Base-by-base conservation (phyloP, 2,329 filamentous ascomycete species). In the Trichophyton verrucosum region DNA sequence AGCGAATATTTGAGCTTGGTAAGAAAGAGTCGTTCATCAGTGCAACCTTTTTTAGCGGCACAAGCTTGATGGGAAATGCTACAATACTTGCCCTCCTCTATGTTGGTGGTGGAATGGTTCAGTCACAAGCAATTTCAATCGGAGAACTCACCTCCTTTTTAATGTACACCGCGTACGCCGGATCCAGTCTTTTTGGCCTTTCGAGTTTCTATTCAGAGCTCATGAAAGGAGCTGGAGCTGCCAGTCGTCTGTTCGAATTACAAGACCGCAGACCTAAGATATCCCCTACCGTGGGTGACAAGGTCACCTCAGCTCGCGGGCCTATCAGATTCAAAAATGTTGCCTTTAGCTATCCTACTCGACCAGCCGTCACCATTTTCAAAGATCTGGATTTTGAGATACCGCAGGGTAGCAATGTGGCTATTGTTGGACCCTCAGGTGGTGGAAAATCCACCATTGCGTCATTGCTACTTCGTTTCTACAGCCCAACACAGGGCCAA, bases 141-240 rank as follows among this genome's bases (percentile, higher is more conserved):
- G 94, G 94, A 67, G 92, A 99, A 66, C 77, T 99, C 49, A 95
- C 94, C 0, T 95, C 91, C 0, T 99, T 99, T 75, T 82, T 99
- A 77, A 97, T 99, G 92, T 99, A 97, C 74, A 95, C 91, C 2
- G 92, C 89, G 2, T 97, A 86, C 67, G 85, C 85, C 59, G 85
- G 85, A 17, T 94, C 89, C 57, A 95, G 89, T 74, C 82, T 99
- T 65, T 96, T 97, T 67, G 94, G 94, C 3, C 79, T 99, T 1
- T 96, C 91, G 3, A 90, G 89, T 61, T 99, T 99, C 76, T 99
- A 96, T 75, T 96, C 91, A 0, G 94, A 99, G 72, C 81, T 99
- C 64, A 99, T 99, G 94, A 99, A 99, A 74, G 95, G 95, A 47
- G 92, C 96, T 3, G 94, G 95, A 68, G 94, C 94, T 47, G 94